Evolutionary conservation across 441 rosid species (phyloP).

Genomic region (Metrosideros polymorpha): DNA sequence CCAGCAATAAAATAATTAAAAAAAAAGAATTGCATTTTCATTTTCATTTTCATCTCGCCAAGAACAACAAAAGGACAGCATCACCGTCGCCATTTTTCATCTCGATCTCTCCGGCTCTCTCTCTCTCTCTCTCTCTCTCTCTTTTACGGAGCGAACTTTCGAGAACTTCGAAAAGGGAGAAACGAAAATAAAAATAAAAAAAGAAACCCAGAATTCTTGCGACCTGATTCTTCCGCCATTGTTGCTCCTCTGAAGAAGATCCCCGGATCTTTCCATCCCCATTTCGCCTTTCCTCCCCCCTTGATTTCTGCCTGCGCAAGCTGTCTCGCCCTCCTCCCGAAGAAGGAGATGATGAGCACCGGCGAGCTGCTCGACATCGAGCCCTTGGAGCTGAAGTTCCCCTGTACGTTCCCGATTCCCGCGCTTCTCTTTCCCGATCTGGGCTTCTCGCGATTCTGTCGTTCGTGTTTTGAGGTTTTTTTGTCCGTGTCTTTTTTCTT

Average conservation of each 20-base stretch:
- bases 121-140: neutral
- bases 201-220: neutral
- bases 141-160: neutral
- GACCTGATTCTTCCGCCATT: neutral
- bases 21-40: neutral
- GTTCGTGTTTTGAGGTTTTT: neutral
- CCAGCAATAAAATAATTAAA: neutral
- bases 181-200: neutral
- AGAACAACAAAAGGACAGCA: neutral
- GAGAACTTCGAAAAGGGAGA: neutral
- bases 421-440: neutral
- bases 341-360: conserved; percentile 3
- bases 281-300: neutral
- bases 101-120: neutral
- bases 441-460: neutral
- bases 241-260: neutral
- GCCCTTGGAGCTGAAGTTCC: conserved; percentile 9
- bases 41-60: neutral
- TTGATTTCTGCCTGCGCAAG: neutral
- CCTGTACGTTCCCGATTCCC: neutral
- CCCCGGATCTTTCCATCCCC: neutral
- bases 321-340: too few relatives aligned
- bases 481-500: neutral
- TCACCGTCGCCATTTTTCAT: neutral
- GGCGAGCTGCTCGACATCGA: conserved; percentile 11